A percentile compares a stretch with the other conserved stretches of the same genome.
Conservation (phyloP, 208 protist genomes). For the Leishmania turanica region DNA sequence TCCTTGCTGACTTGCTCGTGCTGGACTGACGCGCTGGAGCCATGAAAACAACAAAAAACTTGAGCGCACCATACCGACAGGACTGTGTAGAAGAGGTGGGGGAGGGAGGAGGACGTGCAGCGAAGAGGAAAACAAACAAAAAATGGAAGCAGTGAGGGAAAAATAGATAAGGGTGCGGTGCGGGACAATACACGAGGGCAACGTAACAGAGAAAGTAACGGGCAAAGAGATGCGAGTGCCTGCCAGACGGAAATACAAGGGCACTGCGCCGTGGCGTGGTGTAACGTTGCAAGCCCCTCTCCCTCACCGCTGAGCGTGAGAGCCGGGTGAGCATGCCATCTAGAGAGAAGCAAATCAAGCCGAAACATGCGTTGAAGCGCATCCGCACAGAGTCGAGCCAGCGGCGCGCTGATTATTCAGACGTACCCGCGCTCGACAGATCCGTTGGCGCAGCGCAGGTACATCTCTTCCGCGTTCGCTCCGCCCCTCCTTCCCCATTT, state of each 20-base stretch:
- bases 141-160: background rate
- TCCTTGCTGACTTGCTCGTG: background rate
- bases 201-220: background rate
- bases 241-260: background rate
- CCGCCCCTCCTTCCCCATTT: background rate
- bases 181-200: no score
- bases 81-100: background rate
- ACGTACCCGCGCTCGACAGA: background rate
- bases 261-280: background rate
- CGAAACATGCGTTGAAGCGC: background rate
- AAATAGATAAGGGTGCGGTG: no score
- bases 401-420: background rate
- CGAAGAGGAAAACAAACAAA: no score
- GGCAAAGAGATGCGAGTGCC: background rate
- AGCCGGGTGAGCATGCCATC: background rate
- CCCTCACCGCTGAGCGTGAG: background rate
- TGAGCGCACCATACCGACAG: background rate
- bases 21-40: background rate
- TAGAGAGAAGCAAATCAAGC: background rate
- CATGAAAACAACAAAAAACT: background rate
- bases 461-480: background rate
- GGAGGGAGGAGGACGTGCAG: background rate
- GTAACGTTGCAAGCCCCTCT: background rate
- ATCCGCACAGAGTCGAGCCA: background rate
- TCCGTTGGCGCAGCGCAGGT: background rate